Base-by-base conservation (phyloP, 2,329 filamentous ascomycete genomes). In the Byssothecium circinans region DNA sequence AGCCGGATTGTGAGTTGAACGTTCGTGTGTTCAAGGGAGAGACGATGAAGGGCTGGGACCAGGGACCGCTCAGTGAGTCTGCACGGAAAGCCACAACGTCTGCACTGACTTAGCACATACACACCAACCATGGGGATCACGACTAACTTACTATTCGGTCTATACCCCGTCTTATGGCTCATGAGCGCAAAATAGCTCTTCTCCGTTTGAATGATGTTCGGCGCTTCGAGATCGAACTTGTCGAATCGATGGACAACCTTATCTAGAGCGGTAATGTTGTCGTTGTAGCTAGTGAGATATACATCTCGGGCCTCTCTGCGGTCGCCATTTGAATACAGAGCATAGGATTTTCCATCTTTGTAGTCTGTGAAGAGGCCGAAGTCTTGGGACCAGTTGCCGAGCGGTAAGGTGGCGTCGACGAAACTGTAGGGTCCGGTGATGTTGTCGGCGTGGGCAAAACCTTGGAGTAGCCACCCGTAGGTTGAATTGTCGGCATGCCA, bases 381-480 rank as follows among this genome's bases (percentile, higher is more conserved):
- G 45, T 84, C 81, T 53, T 84, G 81, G 0, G 79, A 82, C 81
- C 81, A 84, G 61, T 84, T 84, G 1, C 81, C 81, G 0, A 84
- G 74, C 0, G 81, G 81, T 0, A 75, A 69, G 0, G 75, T 78
- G 1, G 79, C 81, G 33, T 78, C 73, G 12, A 81, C 70, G 48
- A 82, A 83, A 2, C 58, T 73, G 60, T 83, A 83, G 0, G 81
- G 81, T 0, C 81, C 81, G 0, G 70, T 72, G 45, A 81, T 77
- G 22, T 73, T 76, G 45, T 80, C 75, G 0, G 80, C 74, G 1
- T 75, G 76, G 2, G 81, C 81, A 27, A 82, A 69, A 0, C 81
- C 81, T 64, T 84, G 81, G 0, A 83, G 73, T 0, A 83, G 73
- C 54, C 76, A 73, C 8, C 79, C 78, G 50, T 84, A 84, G 0